Evolutionary conservation across 2,329 filamentous ascomycete genomes (phyloP).

Genomic region (Neonectria punicea): DNA sequence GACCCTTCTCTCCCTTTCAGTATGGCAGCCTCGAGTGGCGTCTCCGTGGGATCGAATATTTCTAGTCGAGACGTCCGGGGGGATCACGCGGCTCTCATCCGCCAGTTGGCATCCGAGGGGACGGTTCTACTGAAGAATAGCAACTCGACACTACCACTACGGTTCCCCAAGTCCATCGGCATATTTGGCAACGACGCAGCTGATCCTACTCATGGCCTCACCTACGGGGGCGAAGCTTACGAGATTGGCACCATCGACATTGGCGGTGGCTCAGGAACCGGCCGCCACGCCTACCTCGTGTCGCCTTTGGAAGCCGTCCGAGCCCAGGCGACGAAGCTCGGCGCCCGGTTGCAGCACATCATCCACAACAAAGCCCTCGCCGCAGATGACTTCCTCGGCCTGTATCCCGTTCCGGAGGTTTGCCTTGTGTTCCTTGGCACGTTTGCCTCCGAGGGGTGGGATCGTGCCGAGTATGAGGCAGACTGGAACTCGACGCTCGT

Average conservation of each 20-base stretch:
- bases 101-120: constrained; percentile 63
- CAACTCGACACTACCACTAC: constrained; percentile 66
- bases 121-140: constrained; percentile 79
- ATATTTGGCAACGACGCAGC: constrained; percentile 61
- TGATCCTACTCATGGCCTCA: constrained; percentile 37
- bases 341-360: constrained; percentile 57
- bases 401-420: constrained; percentile 65
- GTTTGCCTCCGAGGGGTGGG: constrained; percentile 71
- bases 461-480: constrained; percentile 58
- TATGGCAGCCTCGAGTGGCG: constrained; percentile 46
- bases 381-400: constrained; percentile 51
- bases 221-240: constrained; percentile 67
- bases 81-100: constrained; percentile 63
- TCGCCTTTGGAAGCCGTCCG: constrained; percentile 50
- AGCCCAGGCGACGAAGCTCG: constrained; percentile 56
- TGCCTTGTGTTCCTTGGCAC: constrained; percentile 73
- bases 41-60: constrained; percentile 51
- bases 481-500: constrained; percentile 47
- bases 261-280: constrained; percentile 61
- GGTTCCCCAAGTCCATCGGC: constrained; percentile 63
- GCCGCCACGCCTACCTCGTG: constrained; percentile 48
- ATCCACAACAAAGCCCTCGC: constrained; percentile 55
- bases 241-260: constrained; percentile 66
- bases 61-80: constrained; percentile 60
- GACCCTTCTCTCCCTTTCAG: constrained; percentile 57